Conservation (phyloP, 2,329 filamentous ascomycete genomes). For the Tolypocladium inflatum region DNA sequence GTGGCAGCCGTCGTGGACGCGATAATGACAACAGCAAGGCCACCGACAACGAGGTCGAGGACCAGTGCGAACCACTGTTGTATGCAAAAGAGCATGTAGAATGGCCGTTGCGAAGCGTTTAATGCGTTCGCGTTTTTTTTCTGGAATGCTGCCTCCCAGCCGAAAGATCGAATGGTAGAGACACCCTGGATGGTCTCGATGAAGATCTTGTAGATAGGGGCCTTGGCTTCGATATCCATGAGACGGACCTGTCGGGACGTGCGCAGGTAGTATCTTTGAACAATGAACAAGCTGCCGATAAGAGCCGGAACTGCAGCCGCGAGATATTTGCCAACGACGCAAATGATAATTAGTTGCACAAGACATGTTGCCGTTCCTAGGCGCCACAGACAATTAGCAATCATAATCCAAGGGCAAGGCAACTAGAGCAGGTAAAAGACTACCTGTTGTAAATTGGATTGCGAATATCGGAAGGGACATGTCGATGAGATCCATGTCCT, state of each 20-base stretch:
- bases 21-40: constrained; percentile 35
- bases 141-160: constrained; percentile 11
- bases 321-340: constrained; percentile 27
- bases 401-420: too few species aligned
- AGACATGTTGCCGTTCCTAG: constrained; percentile 9
- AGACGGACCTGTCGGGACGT: constrained; percentile 20
- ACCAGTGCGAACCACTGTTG: constrained; percentile 40
- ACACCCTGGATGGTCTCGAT: constrained; percentile 12
- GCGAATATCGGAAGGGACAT: constrained; percentile 15
- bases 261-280: constrained; percentile 17
- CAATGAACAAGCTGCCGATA: not conserved
- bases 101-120: constrained; percentile 18
- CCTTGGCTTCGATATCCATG: constrained; percentile 17
- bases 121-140: constrained; percentile 15
- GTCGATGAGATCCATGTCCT: constrained; percentile 25
- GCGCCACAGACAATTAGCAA: too few species aligned
- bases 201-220: constrained; percentile 16
- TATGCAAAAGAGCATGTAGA: constrained; percentile 34
- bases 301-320: constrained; percentile 26
- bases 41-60: constrained; percentile 34
- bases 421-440: too few species aligned
- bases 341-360: not conserved
- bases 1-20: constrained; percentile 25
- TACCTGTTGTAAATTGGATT: not conserved
- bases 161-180: constrained; percentile 22